Conservation (phyloP, 257 asterid species). For the Plectranthus barbatus region DNA sequence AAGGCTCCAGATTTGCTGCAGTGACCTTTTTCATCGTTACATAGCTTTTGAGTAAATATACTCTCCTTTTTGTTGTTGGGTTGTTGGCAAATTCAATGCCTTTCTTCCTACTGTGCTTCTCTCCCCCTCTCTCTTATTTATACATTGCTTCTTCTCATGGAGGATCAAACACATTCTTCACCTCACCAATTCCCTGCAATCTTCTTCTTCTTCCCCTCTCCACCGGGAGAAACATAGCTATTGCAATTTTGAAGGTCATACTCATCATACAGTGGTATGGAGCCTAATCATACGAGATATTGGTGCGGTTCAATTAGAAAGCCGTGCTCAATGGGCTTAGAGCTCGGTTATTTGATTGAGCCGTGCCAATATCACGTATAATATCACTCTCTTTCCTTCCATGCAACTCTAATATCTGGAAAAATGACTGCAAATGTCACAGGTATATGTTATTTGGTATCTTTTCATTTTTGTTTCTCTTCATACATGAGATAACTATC, state of each 20-base stretch:
- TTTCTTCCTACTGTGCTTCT: background rate
- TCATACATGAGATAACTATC: background rate
- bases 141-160: constrained; percentile 7
- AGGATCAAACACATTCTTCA: constrained; percentile 16
- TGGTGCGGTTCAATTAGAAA: constrained; percentile 96
- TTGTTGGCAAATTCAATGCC: constrained; percentile 60
- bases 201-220: background rate
- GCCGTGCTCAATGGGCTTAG: constrained; percentile 38
- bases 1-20: constrained; percentile 67
- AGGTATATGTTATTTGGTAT: too few species aligned
- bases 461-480: background rate
- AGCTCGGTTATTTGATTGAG: constrained; percentile 85
- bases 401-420: constrained; percentile 11
- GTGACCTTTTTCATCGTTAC: constrained; percentile 63
- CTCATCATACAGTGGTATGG: constrained; percentile 5
- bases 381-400: constrained; percentile 11
- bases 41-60: constrained; percentile 56
- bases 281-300: constrained; percentile 48
- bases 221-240: background rate
- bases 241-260: background rate
- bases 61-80: constrained; percentile 53
- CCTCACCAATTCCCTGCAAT: background rate
- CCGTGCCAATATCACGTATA: constrained; percentile 99
- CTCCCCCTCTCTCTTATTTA: constrained; percentile 12
- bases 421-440: background rate